These are phyloP conservation scores for Thraustochytrium sp. DNA, from an alignment of 352 stramenopile species.

Conservation along the genomic window DNA sequence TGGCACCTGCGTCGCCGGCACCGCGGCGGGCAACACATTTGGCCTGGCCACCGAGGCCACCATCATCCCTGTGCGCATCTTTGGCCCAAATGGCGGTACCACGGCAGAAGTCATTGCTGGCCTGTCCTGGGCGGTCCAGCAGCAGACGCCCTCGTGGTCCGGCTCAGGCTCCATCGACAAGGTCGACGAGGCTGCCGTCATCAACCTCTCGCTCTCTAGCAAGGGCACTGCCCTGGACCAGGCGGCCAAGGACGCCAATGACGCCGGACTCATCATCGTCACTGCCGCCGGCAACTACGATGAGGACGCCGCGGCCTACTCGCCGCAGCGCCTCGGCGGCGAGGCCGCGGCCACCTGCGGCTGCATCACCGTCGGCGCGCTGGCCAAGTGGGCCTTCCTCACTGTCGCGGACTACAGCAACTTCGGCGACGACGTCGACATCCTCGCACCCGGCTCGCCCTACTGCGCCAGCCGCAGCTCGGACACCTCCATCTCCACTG, in stretches of 20 bases:
- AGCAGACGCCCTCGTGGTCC: not conserved
- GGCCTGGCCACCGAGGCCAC: not conserved
- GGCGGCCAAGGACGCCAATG: not conserved
- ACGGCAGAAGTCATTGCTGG: constrained; percentile 4
- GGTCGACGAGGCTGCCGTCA: constrained; percentile 1
- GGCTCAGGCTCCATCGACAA: no score
- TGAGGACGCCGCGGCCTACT: constrained; percentile 8
- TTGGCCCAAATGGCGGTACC: not conserved
- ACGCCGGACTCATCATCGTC: constrained; percentile 23
- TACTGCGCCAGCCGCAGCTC: not conserved
- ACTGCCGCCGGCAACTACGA: constrained; percentile 45
- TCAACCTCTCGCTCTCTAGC: not conserved
- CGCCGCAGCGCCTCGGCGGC: not conserved
- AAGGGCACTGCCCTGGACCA: not conserved
- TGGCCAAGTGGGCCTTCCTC: not conserved
- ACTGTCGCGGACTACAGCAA: constrained; percentile 34
- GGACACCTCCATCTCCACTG: not conserved
- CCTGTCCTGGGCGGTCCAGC: not conserved
- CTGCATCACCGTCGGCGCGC: constrained; percentile 37
- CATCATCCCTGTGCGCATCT: not conserved
- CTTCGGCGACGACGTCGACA: constrained; percentile 13
- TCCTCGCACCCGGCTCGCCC: constrained; percentile 6
- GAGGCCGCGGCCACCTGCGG: not conserved
- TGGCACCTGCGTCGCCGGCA: constrained; percentile 42
- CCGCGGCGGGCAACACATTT: not conserved